Conservation (phyloP, 306 rosid species). For the Casuarina glauca region DNA sequence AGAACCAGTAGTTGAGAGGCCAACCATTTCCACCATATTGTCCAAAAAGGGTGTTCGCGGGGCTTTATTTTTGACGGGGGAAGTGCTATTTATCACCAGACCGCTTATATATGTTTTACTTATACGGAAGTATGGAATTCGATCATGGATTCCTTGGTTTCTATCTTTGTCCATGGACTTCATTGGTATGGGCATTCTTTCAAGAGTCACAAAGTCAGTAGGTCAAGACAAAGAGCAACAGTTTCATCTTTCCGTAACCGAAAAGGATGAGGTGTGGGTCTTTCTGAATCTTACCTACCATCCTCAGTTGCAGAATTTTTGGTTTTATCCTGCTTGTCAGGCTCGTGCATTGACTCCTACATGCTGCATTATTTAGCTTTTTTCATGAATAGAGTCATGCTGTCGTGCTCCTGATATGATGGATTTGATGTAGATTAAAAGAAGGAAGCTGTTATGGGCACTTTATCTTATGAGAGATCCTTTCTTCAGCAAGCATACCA, state of each 20-base stretch:
- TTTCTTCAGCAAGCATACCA: slow-evolving; percentile 78
- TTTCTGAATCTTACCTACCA: slow-evolving; percentile 20
- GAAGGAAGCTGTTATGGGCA: slow-evolving; percentile 71
- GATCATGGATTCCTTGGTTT: slow-evolving; percentile 96
- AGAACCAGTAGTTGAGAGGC: slow-evolving; percentile 54
- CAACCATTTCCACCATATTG: slow-evolving; percentile 56
- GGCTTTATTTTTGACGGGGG: slow-evolving; percentile 62
- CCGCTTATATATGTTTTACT: slow-evolving; percentile 85
- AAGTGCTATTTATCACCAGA: slow-evolving; percentile 68
- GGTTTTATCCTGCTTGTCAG: not conserved
- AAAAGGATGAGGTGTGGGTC: slow-evolving; percentile 82
- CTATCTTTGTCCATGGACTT: slow-evolving; percentile 70
- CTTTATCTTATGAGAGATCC: slow-evolving; percentile 98
- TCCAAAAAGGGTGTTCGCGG: slow-evolving; percentile 73
- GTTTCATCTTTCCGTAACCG: slow-evolving; percentile 56
- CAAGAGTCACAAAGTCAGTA: slow-evolving; percentile 46
- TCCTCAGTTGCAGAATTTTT: not conserved
- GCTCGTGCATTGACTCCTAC: slow-evolving; percentile 8
- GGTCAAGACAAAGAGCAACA: slow-evolving; percentile 38
- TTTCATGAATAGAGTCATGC: slow-evolving; percentile 19
- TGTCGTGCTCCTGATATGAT: slow-evolving; percentile 13
- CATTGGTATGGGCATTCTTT: slow-evolving; percentile 58
- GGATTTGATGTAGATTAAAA: slow-evolving; percentile 57
- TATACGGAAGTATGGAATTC: slow-evolving; percentile 66
- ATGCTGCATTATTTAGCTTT: not conserved